These are phyloP conservation scores for Aphanomyces euteiches DNA, from an alignment of 352 stramenopile genomes.

Conservation along the genomic window DNA sequence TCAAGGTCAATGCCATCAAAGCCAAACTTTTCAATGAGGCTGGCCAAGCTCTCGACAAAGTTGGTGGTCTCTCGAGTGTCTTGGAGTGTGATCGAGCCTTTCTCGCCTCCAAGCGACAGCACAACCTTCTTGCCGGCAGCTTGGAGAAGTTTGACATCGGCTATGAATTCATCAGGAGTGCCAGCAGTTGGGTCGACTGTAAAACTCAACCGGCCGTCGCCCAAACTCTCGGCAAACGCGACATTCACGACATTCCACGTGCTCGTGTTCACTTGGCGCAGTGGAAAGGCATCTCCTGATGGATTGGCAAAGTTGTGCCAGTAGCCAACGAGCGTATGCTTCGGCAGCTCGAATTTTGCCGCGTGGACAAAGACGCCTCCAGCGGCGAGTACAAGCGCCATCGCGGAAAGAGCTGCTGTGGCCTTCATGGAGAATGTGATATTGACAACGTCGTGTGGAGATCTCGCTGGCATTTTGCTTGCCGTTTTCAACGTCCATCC, in stretches of 20 bases:
- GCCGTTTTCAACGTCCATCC: too few species aligned
- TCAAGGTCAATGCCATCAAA: conserved; percentile 30
- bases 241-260: conserved; percentile 24
- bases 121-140: conserved; percentile 16
- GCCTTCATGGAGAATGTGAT: too few species aligned
- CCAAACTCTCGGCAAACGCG: conserved; percentile 18
- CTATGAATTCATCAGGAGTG: conserved; percentile 16
- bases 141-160: conserved; percentile 15
- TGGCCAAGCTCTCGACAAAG: conserved; percentile 7
- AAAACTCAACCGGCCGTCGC: conserved; percentile 6
- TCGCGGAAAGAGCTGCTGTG: too few species aligned
- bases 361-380: background rate
- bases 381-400: too few species aligned
- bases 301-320: conserved; percentile 30
- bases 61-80: conserved; percentile 2
- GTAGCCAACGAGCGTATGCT: conserved; percentile 23
- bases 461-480: too few species aligned
- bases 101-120: conserved; percentile 21
- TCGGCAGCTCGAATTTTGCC: background rate
- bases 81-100: conserved; percentile 7
- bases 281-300: conserved; percentile 16
- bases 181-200: conserved; percentile 1
- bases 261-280: background rate
- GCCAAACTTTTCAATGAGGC: conserved; percentile 15
- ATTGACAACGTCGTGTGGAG: too few species aligned